A percentile compares a stretch with the other conserved stretches of the same genome.
These are phyloP conservation scores for Aspergillus bertholletiae DNA, from an alignment of 495 filamentous ascomycete species.

Conservation along the genomic window DNA sequence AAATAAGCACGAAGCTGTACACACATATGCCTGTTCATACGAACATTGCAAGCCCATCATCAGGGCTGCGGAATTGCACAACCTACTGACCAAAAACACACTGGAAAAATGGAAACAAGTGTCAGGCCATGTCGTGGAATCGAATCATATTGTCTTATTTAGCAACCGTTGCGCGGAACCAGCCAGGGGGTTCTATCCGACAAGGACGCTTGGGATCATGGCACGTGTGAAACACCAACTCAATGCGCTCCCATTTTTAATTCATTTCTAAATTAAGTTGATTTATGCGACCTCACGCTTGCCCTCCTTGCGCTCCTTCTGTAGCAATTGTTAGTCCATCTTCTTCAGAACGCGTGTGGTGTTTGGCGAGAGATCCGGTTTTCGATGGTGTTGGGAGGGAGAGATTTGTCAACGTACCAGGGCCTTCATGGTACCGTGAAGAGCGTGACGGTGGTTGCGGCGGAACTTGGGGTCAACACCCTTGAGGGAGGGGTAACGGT, in stretches of 20 bases:
- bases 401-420: slow-evolving; percentile 68
- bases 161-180: slow-evolving; percentile 14
- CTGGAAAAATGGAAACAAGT: neutral
- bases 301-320: slow-evolving; percentile 98
- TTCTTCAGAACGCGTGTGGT: neutral
- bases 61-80: neutral
- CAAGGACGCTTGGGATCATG: slow-evolving; percentile 29
- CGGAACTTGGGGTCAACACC: slow-evolving; percentile 99
- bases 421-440: slow-evolving; percentile 96
- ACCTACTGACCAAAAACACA: slow-evolving; percentile 2
- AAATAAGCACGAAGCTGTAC: slow-evolving; percentile 82
- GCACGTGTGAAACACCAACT: slow-evolving; percentile 37
- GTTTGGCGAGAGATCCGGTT: neutral
- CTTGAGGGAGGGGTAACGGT: slow-evolving; percentile 97
- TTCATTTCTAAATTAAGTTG: slow-evolving; percentile 24
- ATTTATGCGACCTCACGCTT: slow-evolving; percentile 87
- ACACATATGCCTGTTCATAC: slow-evolving; percentile 86
- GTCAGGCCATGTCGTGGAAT: slow-evolving; percentile 14
- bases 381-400: neutral
- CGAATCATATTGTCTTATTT: slow-evolving; percentile 19
- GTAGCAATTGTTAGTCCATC: slow-evolving; percentile 47
- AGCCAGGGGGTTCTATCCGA: slow-evolving; percentile 11
- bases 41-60: neutral
- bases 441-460: slow-evolving; percentile 98
- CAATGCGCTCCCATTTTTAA: slow-evolving; percentile 35